Percentiles rank a stretch among this genome's conserved stretches.
phyloP scores from a whole-genome alignment of 495 filamentous ascomycete species.

The Podospora anserina region DNA sequence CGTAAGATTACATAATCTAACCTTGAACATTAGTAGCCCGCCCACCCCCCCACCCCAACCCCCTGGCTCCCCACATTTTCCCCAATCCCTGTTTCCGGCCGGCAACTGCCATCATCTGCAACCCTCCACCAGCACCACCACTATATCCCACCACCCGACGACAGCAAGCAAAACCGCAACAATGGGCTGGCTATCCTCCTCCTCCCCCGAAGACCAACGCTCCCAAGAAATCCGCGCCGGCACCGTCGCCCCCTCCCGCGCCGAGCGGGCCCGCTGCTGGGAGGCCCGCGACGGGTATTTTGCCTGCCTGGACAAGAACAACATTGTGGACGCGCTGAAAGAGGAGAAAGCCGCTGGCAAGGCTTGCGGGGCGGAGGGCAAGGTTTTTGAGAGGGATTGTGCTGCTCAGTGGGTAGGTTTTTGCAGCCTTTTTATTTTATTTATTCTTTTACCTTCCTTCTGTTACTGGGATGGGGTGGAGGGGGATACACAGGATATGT shows the following conservation, averaged over 20 bases:
- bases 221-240: conserved; percentile 54
- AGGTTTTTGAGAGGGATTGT: conserved; percentile 71
- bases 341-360: conserved; percentile 59
- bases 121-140: neutral
- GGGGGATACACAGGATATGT: too few species aligned
- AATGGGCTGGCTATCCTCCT: conserved; percentile 49
- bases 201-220: conserved; percentile 46
- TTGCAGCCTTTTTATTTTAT: neutral
- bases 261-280: conserved; percentile 78
- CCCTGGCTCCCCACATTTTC: neutral
- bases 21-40: neutral
- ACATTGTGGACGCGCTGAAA: conserved; percentile 81
- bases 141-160: neutral
- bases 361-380: conserved; percentile 64
- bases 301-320: conserved; percentile 71
- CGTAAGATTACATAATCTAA: conserved; percentile 13
- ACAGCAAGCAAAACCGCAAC: conserved; percentile 3
- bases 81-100: neutral
- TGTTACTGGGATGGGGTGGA: too few species aligned
- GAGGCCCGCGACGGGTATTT: conserved; percentile 83
- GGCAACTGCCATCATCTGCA: neutral
- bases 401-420: conserved; percentile 42
- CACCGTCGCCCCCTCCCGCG: conserved; percentile 71
- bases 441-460: too few species aligned
- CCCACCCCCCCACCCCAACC: neutral